phyloP scores from a whole-genome alignment of 257 asterid species.

The Pogostemon cablin region DNA sequence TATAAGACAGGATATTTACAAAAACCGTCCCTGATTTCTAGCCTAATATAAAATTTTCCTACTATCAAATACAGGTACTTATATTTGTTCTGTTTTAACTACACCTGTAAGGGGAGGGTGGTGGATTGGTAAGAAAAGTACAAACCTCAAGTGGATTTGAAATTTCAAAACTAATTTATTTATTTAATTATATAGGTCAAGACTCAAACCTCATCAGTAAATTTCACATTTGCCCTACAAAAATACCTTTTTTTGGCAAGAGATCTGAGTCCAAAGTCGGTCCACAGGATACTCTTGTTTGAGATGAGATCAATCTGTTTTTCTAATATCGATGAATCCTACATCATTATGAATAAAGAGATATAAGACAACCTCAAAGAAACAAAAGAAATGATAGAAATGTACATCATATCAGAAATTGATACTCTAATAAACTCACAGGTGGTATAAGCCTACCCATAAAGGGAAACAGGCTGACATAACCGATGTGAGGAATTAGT shows the following conservation, averaged over 20 bases:
- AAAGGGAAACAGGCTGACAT: slow-evolving; percentile 94
- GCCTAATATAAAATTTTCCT: background rate
- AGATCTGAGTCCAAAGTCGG: slow-evolving; percentile 89
- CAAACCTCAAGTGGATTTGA: too few species aligned
- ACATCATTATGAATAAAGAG: slow-evolving; percentile 21
- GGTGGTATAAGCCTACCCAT: slow-evolving; percentile 93
- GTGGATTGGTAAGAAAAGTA: too few species aligned
- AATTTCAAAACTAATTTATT: too few species aligned
- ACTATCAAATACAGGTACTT: background rate
- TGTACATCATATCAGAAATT: slow-evolving; percentile 21
- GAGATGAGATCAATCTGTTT: slow-evolving; percentile 91
- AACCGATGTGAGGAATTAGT: slow-evolving; percentile 94
- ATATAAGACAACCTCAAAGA: slow-evolving; percentile 12
- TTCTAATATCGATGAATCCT: slow-evolving; percentile 81
- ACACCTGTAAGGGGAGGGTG: background rate
- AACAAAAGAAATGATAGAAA: background rate
- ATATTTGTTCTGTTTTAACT: background rate
- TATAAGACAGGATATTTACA: background rate
- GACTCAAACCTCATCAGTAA: too few species aligned
- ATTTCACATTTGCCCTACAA: background rate
- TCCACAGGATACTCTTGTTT: slow-evolving; percentile 79
- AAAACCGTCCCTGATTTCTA: background rate
- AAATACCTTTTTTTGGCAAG: slow-evolving; percentile 83
- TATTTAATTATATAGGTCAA: too few species aligned
- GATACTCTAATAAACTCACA: slow-evolving; percentile 58